These are phyloP conservation scores for Cladophialophora yegresii DNA, from an alignment of 2,329 filamentous ascomycete species.

Conservation along the genomic window DNA sequence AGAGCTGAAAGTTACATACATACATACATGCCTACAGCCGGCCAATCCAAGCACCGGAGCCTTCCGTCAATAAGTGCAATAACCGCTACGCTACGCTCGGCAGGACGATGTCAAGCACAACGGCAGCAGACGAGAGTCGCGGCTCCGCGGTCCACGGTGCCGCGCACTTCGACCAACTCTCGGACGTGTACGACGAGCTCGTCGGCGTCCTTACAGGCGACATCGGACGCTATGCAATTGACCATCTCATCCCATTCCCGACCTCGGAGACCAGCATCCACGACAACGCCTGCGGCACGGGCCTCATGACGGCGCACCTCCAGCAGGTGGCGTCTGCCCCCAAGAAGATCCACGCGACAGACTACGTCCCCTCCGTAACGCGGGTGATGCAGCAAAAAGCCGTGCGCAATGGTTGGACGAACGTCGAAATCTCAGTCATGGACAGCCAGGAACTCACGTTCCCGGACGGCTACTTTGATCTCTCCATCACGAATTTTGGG, in stretches of 20 bases:
- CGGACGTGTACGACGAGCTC: slow-evolving; percentile 12
- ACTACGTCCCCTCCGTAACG: slow-evolving; percentile 27
- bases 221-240: slow-evolving; percentile 7
- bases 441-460: slow-evolving; percentile 26
- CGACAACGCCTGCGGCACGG: slow-evolving; percentile 34
- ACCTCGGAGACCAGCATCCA: slow-evolving; percentile 24
- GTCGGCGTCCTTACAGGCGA: slow-evolving; percentile 16
- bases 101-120: neutral
- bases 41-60: too few species aligned
- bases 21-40: too few species aligned
- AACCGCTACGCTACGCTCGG: too few species aligned
- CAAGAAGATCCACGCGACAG: slow-evolving; percentile 29
- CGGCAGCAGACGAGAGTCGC: neutral
- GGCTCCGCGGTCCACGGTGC: neutral
- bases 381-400: slow-evolving; percentile 8
- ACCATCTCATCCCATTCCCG: neutral
- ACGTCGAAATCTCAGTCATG: slow-evolving; percentile 27
- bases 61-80: too few species aligned
- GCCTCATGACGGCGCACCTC: slow-evolving; percentile 26
- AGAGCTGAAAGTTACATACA: too few species aligned
- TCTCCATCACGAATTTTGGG: slow-evolving; percentile 31
- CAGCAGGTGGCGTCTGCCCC: slow-evolving; percentile 12
- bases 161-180: slow-evolving; percentile 13
- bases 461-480: slow-evolving; percentile 20
- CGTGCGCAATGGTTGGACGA: slow-evolving; percentile 1